Evolutionary conservation across 306 rosid genomes (phyloP).

Genomic region (Trifolium repens): DNA sequence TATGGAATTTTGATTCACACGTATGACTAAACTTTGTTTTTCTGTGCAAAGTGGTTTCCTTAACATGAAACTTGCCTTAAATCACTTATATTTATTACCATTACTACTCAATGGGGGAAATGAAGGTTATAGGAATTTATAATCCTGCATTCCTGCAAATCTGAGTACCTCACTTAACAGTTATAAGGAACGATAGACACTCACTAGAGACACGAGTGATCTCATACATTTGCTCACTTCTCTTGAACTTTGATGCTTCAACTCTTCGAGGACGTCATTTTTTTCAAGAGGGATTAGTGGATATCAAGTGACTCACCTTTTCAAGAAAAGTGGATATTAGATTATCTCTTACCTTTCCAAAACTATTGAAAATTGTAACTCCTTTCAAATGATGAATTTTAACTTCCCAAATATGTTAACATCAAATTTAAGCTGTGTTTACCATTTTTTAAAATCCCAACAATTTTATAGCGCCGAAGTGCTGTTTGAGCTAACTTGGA

Average conservation of each 20-base stretch:
- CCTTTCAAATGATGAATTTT: conserved; percentile 2
- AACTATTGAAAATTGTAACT: not conserved
- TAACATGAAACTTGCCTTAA: conserved; percentile 33
- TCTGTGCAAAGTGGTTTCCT: not conserved
- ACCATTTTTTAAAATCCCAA: not conserved
- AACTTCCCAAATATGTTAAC: not conserved
- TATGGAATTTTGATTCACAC: conserved; percentile 30
- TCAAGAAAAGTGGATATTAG: not conserved
- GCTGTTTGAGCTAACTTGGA: conserved; percentile 7
- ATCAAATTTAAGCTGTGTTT: not conserved
- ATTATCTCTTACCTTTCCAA: not conserved
- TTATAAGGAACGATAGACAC: conserved; percentile 2
- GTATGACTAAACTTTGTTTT: conserved; percentile 14
- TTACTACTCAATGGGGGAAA: conserved; percentile 13
- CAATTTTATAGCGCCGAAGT: not conserved
- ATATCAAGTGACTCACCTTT: conserved; percentile 5
- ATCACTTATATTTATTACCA: not conserved
- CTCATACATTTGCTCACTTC: not conserved
- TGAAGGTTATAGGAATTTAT: conserved; percentile 5
- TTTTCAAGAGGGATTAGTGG: not conserved
- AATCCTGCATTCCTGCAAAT: not conserved
- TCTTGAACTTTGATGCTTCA: not conserved
- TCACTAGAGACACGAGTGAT: not conserved
- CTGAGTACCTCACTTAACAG: not conserved
- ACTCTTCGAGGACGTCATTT: not conserved